Conservation (phyloP, 192 early-diverging fungal species). For the Linnemannia zychae region DNA sequence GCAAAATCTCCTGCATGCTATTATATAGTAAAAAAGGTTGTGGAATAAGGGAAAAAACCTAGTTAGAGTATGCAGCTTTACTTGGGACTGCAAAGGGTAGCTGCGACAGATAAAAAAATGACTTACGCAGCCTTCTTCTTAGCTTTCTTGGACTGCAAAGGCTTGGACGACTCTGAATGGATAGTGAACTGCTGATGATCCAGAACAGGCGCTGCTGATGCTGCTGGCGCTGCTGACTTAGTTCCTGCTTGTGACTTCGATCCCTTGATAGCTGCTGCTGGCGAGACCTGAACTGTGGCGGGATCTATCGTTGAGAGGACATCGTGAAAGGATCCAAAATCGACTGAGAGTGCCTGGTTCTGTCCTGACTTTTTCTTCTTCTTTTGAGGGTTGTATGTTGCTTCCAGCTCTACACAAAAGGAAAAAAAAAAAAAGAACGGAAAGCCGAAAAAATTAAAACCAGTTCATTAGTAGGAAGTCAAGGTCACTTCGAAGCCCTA, state of each 20-base stretch:
- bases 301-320: constrained; percentile 57
- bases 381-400: constrained; percentile 63
- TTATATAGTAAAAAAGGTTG: neutral
- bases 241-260: constrained; percentile 28
- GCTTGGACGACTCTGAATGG: constrained; percentile 41
- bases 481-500: neutral
- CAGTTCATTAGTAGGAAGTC: neutral
- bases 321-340: constrained; percentile 63
- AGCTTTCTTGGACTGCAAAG: constrained; percentile 63
- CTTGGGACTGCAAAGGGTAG: no score
- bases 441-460: neutral
- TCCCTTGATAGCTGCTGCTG: constrained; percentile 6
- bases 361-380: constrained; percentile 62
- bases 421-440: neutral
- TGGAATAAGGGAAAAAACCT: neutral
- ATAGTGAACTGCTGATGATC: constrained; percentile 46
- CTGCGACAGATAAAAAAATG: neutral
- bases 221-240: constrained; percentile 29
- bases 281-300: constrained; percentile 1
- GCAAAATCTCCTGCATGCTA: constrained; percentile 75
- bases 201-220: constrained; percentile 45
- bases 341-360: constrained; percentile 64
- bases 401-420: constrained; percentile 60
- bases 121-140: constrained; percentile 73
- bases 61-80: no score